Conservation (phyloP, 345 rosid species). For the Lenwebbia sp. region DNA sequence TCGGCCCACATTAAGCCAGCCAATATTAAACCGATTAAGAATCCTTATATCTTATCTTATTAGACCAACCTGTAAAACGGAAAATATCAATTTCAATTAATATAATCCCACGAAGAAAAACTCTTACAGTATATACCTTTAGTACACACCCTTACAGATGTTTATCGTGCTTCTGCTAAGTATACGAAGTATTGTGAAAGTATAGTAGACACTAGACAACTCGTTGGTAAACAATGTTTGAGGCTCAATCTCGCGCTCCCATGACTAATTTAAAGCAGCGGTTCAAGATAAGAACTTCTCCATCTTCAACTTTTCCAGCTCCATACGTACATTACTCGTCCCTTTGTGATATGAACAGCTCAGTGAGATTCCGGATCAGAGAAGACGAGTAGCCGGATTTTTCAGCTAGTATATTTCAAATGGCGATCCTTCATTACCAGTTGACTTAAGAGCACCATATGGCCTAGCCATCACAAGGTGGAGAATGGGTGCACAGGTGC, state of each 20-base stretch:
- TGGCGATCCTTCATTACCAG: neutral
- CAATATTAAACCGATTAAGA: no score
- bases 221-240: rapidly evolving
- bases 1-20: no score
- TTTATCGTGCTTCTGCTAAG: neutral
- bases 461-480: neutral
- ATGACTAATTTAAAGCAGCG: neutral
- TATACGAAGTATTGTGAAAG: neutral
- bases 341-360: neutral
- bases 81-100: no score
- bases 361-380: neutral
- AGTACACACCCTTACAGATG: neutral
- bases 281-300: neutral
- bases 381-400: neutral
- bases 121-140: neutral
- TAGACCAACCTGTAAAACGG: no score
- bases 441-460: neutral
- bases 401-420: neutral
- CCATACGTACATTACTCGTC: neutral
- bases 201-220: neutral
- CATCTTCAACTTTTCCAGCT: neutral
- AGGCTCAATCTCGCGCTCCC: neutral
- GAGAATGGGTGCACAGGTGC: neutral
- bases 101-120: no score
- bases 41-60: no score